Evolutionary conservation across 805 yeast species (phyloP), one percentile per base, ranked within the genome.

Genomic region (Candida nitratophila): DNA sequence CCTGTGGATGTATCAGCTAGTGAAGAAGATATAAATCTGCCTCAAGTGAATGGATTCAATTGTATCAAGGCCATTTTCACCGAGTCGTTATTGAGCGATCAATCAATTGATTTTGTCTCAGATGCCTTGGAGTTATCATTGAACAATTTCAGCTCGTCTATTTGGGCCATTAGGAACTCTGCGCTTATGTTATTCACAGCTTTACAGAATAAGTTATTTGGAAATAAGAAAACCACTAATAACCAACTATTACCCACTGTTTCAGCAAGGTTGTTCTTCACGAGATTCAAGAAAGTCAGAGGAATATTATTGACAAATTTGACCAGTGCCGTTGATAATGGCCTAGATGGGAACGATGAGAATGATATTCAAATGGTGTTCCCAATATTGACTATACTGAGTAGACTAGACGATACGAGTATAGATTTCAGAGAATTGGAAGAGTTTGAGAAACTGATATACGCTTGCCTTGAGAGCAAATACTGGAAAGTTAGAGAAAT

Each of bases 41-140:
- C 98, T 0, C 97, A 90, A 56, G 96, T 91, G 0, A 95, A 91
- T 64, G 97, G 97, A 0, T 80, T 87, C 57, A 91, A 91, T 57
- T 83, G 95, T 57, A 76, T 93, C 45, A 79, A 77, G 49, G 82
- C 82, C 2, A 69, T 91, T 2, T 81, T 89, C 50, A 74, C 74
- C 20, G 97, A 90, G 46, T 71, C 90, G 0, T 66, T 74, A 20
- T 64, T 93, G n/a, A 66, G 87, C 0, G 71, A 66, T 2, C 61
- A 66, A 1, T 73, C 85, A 11, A 60, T 74, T 0, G 61, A 63
- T 4, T 81, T 68, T 55, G 69, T 82, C 9, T 81, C 81, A 45
- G 61, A 64, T 11, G 83, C 86, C 0, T 64, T 91, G 24, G 69
- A 71, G 22, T 59, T 86, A 19, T 70, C 95, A 0, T 69, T 93